Conservation (phyloP, 148 eudicot species). For the Simmondsia chinensis region DNA sequence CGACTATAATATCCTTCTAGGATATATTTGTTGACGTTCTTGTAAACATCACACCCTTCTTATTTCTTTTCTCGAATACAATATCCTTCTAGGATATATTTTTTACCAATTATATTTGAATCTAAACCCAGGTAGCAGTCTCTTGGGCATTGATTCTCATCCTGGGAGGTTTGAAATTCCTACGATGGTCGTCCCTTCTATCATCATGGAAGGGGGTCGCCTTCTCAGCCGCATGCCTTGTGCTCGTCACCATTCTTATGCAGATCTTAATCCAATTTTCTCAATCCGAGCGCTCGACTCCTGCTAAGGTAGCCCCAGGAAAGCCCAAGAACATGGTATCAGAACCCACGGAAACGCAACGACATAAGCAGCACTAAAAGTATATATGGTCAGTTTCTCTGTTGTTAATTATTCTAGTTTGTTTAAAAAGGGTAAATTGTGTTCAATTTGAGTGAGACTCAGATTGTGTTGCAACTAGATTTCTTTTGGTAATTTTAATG, state of each 20-base stretch:
- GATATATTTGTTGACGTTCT: too few species aligned
- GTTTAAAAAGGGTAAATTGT: too few species aligned
- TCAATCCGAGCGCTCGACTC: slow-evolving; percentile 53
- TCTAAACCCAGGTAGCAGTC: slow-evolving; percentile 37
- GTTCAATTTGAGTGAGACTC: too few species aligned
- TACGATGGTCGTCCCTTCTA: slow-evolving; percentile 40
- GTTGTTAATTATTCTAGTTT: too few species aligned
- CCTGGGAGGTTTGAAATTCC: slow-evolving; percentile 30
- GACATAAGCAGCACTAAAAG: slow-evolving; percentile 14
- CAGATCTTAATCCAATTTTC: slow-evolving; percentile 53
- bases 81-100: too few species aligned
- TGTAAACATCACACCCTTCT: too few species aligned
- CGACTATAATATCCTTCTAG: too few species aligned
- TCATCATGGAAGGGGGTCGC: slow-evolving; percentile 57
- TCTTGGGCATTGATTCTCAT: slow-evolving; percentile 42
- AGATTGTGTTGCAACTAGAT: too few species aligned
- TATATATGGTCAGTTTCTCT: too few species aligned
- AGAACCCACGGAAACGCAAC: slow-evolving; percentile 7
- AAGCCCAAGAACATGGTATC: slow-evolving; percentile 21
- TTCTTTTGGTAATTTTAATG: too few species aligned
- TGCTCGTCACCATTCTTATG: slow-evolving; percentile 37
- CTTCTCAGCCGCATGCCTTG: slow-evolving; percentile 26
- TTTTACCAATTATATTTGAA: too few species aligned
- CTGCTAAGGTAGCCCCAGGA: slow-evolving; percentile 38
- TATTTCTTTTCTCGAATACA: too few species aligned